phyloP scores from a whole-genome alignment of 345 rosid genomes.

The Melastoma malabathricum region DNA sequence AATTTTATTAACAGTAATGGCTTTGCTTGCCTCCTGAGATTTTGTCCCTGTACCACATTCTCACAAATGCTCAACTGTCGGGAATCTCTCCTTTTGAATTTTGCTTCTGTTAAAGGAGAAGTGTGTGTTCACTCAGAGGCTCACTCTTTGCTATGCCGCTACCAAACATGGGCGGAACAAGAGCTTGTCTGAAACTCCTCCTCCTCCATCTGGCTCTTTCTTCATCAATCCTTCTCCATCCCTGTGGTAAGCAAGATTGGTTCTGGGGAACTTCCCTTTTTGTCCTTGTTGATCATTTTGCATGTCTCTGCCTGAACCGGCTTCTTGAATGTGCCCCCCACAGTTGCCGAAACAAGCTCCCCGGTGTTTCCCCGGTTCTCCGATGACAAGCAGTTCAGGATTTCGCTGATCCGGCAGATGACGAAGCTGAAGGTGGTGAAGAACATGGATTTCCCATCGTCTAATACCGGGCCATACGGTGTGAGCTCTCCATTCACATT shows the following conservation, averaged over 20 bases:
- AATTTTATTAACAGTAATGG: no score
- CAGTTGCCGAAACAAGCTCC: no score
- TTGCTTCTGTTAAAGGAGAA: neutral
- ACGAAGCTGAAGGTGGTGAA: neutral
- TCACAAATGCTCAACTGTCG: no score
- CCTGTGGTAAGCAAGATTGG: neutral
- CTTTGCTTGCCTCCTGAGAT: no score
- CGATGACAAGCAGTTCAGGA: neutral
- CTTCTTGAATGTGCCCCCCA: no score
- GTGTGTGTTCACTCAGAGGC: neutral
- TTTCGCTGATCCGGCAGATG: neutral
- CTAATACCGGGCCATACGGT: constrained; percentile 4
- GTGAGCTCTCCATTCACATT: constrained; percentile 10
- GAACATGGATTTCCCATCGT: constrained; percentile 1
- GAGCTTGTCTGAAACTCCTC: neutral
- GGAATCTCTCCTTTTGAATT: no score
- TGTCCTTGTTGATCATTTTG: no score
- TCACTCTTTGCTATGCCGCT: neutral
- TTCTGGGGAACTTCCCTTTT: no score
- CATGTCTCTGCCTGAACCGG: no score
- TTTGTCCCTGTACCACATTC: no score
- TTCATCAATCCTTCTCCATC: neutral
- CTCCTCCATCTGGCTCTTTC: constrained; percentile 5
- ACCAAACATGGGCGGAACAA: neutral
- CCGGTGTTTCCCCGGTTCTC: neutral